Evolutionary conservation across 257 asterid species (phyloP).

Genomic region (Solanum sitiens): DNA sequence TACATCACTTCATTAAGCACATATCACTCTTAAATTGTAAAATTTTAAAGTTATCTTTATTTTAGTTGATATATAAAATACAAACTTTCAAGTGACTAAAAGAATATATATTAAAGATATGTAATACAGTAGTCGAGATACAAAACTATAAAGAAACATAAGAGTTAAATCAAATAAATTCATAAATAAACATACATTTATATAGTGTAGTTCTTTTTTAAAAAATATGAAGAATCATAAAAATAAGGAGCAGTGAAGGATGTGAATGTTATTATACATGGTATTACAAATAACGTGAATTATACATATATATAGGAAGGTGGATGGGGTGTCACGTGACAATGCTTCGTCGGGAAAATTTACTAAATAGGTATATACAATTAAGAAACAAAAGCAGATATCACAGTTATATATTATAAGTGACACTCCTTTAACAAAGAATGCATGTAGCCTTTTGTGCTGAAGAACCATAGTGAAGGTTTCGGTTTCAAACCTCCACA

Average conservation of each 20-base stretch:
- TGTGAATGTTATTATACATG: too few relatives aligned
- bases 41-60: neutral
- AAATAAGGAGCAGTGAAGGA: neutral
- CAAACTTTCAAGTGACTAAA: neutral
- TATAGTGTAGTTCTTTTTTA: neutral
- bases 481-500: neutral
- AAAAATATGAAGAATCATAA: neutral
- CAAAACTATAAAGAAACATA: neutral
- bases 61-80: neutral
- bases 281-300: too few relatives aligned
- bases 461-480: neutral
- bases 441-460: neutral
- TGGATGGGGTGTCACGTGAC: neutral
- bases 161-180: neutral
- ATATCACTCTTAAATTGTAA: neutral
- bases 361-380: neutral
- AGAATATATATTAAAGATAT: neutral
- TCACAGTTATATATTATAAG: neutral
- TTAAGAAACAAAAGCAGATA: neutral
- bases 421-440: neutral
- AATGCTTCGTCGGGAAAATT: neutral
- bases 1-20: neutral
- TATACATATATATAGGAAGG: neutral
- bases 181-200: neutral
- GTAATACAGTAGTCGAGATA: neutral